A percentile compares a stretch with the other conserved stretches of the same genome.
phyloP scores from a whole-genome alignment of 1,284 basidiomycete species.

The Moniliophthora roreri region DNA sequence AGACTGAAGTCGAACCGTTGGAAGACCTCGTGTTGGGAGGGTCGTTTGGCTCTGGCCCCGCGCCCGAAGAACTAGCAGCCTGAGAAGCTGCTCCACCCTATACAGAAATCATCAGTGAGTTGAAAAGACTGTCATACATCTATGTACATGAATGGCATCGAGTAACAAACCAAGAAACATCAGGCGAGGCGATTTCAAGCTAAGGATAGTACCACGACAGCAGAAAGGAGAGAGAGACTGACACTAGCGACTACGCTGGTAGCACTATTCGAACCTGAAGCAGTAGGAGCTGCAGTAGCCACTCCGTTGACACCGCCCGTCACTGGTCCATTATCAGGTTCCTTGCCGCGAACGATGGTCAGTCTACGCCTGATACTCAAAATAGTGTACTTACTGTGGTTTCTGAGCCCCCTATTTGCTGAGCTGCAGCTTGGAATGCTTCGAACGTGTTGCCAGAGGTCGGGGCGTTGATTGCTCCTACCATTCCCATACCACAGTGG shows the following conservation, averaged over 20 bases:
- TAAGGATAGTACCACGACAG: constrained; percentile 10
- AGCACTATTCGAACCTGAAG: constrained; percentile 15
- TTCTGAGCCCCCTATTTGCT: constrained; percentile 38
- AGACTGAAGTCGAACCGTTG: too few relatives aligned
- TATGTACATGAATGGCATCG: neutral
- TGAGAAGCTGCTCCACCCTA: too few relatives aligned
- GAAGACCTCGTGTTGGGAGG: too few relatives aligned
- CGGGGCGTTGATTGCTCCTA: constrained; percentile 66
- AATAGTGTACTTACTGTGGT: constrained; percentile 29
- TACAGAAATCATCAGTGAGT: too few relatives aligned
- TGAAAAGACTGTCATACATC: neutral
- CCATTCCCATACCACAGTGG: constrained; percentile 63
- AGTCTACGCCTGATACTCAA: neutral
- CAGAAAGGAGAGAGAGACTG: constrained; percentile 21
- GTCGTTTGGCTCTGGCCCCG: too few relatives aligned
- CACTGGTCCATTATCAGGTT: constrained; percentile 35
- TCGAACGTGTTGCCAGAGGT: constrained; percentile 53
- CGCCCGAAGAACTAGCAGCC: too few relatives aligned
- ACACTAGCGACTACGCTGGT: constrained; percentile 19
- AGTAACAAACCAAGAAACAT: neutral
- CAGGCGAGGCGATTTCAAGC: neutral
- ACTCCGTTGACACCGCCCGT: constrained; percentile 41
- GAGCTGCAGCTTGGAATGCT: constrained; percentile 46
- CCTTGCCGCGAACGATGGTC: constrained; percentile 25
- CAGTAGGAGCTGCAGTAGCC: constrained; percentile 32